Percentiles rank a stretch among this genome's conserved stretches.
phyloP scores from a whole-genome alignment of 1,139 yeast species.

The Kodamaea sp. region DNA sequence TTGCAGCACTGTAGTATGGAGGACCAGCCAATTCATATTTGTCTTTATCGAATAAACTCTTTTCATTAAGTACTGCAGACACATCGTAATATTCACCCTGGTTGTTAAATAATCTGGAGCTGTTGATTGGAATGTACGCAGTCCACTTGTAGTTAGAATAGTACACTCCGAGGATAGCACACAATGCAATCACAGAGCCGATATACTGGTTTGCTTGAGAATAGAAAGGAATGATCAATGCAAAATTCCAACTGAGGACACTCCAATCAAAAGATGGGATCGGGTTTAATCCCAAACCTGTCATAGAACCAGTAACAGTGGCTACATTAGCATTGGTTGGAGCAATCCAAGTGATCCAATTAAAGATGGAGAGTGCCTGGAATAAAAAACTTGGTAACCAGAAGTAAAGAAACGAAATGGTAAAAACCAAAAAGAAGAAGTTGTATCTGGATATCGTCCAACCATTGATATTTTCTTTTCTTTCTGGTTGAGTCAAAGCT shows the following conservation, averaged over 20 bases:
- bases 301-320: conserved; percentile 16
- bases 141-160: conserved; percentile 23
- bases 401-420: conserved; percentile 18
- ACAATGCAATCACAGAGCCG: conserved; percentile 37
- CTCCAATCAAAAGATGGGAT: conserved; percentile 22
- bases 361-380: conserved; percentile 18
- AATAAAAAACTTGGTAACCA: conserved; percentile 23
- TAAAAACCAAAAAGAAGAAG: conserved; percentile 15
- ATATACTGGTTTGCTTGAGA: conserved; percentile 38
- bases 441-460: conserved; percentile 21
- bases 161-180: conserved; percentile 32
- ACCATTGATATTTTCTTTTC: conserved; percentile 18
- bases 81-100: conserved; percentile 17
- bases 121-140: conserved; percentile 19
- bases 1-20: conserved; percentile 47
- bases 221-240: conserved; percentile 20
- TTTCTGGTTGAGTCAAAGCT: conserved; percentile 19
- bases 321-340: conserved; percentile 21
- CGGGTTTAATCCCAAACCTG: conserved; percentile 22
- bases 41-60: conserved; percentile 16
- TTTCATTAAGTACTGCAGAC: conserved; percentile 12
- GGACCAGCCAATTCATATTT: conserved; percentile 35
- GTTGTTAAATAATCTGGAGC: conserved; percentile 16
- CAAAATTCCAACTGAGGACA: conserved; percentile 12
- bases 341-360: conserved; percentile 24